Conservation (phyloP, 768 basidiomycete genomes). For the Collybia sordida region DNA sequence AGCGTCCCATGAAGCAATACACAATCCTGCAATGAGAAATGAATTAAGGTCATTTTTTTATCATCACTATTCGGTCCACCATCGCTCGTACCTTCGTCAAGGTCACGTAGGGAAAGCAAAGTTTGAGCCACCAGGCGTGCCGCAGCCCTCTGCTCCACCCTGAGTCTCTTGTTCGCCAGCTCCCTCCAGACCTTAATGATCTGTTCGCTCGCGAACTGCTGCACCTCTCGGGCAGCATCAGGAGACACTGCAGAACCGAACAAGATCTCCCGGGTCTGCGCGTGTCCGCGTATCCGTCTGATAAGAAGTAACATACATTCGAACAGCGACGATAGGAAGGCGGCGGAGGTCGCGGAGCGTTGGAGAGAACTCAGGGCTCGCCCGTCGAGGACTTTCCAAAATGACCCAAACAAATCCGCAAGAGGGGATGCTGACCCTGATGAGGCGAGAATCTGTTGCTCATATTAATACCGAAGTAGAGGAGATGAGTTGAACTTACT, state of each 20-base stretch:
- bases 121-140: constrained; percentile 44
- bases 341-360: constrained; percentile 49
- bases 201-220: constrained; percentile 42
- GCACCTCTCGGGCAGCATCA: constrained; percentile 6
- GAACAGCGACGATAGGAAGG: constrained; percentile 66
- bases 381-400: constrained; percentile 82
- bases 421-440: constrained; percentile 27
- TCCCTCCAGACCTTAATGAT: constrained; percentile 50
- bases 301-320: constrained; percentile 70
- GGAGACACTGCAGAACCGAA: not conserved
- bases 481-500: constrained; percentile 36
- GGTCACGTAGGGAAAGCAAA: constrained; percentile 29
- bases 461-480: constrained; percentile 3
- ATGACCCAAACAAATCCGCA: constrained; percentile 61
- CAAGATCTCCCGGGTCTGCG: not conserved
- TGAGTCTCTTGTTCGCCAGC: constrained; percentile 40
- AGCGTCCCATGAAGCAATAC: constrained; percentile 46
- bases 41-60: not conserved
- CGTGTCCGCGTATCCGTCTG: constrained; percentile 31
- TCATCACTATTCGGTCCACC: too few relatives aligned
- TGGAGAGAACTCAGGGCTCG: constrained; percentile 62
- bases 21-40: constrained; percentile 35
- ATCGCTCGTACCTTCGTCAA: constrained; percentile 21
- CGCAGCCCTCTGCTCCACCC: constrained; percentile 43
- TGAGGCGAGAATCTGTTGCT: constrained; percentile 27